Base-by-base conservation (phyloP, 179 eudicot genomes). In the Spergularia azorica region DNA sequence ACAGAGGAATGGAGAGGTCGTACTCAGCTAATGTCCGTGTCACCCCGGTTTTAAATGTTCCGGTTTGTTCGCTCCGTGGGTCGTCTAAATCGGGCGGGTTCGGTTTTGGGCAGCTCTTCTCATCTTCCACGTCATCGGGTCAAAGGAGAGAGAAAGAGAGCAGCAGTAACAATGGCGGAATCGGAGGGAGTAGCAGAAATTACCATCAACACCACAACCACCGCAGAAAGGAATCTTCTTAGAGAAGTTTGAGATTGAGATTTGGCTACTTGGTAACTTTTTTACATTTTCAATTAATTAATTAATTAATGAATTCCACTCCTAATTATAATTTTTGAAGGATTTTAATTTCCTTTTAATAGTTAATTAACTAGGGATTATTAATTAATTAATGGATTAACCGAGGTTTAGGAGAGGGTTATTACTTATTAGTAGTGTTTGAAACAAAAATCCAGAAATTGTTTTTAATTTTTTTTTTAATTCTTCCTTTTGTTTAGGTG, bases 31-130 rank as follows among this genome's bases (percentile, higher is more conserved):
- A 93, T 63, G 97, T 95, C 3, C 82, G 98, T 18, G 84, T 95
- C 10, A 91, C 95, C 2, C 97, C 97, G 67, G 97, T 95, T 52
- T 89, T 95, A 1, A 95, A 95, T 76, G 98, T 95, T 2, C 98
- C 98, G 20, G 92, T 94, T 73, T 91, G 95, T 76, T 89, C 98
- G 1, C 84, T 87, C 5, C 84, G 90, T 32, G 90, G 90, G 0
- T 84, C 89, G 3, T 88, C 93, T 3, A 93, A 90, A 72, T 83
- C 90, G 3, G 86, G 87, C 11, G 90, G 91, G 9, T 90, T 92
- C 66, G 88, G 89, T n/a, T 82, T 85, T 43, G 85, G 87, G 6
- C 84, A 83, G 3, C 80, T 89, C 16, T 88, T 90, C 52, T 73
- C 85, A 8, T 80, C 88, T 5, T 77, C 89, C 1, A 60, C 78